A percentile compares a stretch with the other conserved stretches of the same genome.
phyloP scores from a whole-genome alignment of 352 stramenopile genomes.

The Pelagophyceae sp. region DNA sequence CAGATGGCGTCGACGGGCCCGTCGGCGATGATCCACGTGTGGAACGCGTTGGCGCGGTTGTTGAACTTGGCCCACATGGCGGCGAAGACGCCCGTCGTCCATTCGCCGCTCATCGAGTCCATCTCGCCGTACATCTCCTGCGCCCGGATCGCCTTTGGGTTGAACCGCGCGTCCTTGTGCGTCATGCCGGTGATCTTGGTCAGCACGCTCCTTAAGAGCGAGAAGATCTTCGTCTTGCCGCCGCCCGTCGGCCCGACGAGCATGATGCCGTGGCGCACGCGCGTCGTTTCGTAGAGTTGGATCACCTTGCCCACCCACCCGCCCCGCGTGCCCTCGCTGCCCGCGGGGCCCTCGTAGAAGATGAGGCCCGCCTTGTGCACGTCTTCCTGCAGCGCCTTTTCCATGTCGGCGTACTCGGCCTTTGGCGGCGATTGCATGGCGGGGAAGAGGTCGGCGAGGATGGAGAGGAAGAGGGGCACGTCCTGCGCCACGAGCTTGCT shows the following conservation, averaged over 20 bases:
- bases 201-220: conserved; percentile 81
- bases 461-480: conserved; percentile 89
- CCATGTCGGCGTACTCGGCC: conserved; percentile 88
- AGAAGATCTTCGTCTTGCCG: conserved; percentile 94
- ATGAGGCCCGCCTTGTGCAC: conserved; percentile 81
- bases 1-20: conserved; percentile 94
- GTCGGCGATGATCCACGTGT: conserved; percentile 96
- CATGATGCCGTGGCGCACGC: conserved; percentile 92
- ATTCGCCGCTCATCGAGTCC: conserved; percentile 88
- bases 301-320: conserved; percentile 83
- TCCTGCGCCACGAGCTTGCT: conserved; percentile 95
- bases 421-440: conserved; percentile 75
- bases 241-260: conserved; percentile 90
- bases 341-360: conserved; percentile 43
- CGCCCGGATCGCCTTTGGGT: conserved; percentile 91
- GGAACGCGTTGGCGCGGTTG: conserved; percentile 92
- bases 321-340: conserved; percentile 9
- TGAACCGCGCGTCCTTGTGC: conserved; percentile 90
- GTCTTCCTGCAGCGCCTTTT: conserved; percentile 65
- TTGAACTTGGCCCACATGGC: conserved; percentile 98
- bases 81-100: conserved; percentile 92
- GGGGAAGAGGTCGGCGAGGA: conserved; percentile 92
- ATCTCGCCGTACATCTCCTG: conserved; percentile 97
- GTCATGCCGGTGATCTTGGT: conserved; percentile 78
- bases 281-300: conserved; percentile 90